phyloP scores from a whole-genome alignment of 345 rosid species.

The Triadica sebifera region DNA sequence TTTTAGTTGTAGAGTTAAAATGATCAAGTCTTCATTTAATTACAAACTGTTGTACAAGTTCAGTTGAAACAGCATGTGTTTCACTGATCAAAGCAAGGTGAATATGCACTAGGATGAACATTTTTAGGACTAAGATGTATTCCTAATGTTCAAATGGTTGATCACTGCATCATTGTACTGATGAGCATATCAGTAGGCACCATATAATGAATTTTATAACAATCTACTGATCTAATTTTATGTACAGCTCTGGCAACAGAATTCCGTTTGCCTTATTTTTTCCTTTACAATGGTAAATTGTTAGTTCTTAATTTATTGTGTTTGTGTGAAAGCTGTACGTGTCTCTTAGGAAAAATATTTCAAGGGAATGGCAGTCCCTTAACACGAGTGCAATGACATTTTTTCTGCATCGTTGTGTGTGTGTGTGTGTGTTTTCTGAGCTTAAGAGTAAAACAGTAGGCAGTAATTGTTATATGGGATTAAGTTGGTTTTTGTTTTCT shows the following conservation, averaged over 20 bases:
- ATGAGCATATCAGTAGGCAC: not conserved
- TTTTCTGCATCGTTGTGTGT: not conserved
- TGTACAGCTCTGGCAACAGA: not conserved
- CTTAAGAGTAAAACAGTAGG: not conserved
- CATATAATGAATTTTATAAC: not conserved
- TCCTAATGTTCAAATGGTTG: too few relatives aligned
- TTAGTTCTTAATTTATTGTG: not conserved
- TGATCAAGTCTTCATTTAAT: too few relatives aligned
- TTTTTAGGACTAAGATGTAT: too few relatives aligned
- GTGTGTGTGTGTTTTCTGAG: not conserved
- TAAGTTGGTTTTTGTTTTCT: slow-evolving; percentile 21
- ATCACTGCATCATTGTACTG: too few relatives aligned
- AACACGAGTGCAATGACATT: not conserved
- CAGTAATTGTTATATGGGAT: not conserved
- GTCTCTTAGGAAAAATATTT: not conserved
- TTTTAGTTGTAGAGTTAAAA: too few relatives aligned
- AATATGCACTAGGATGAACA: too few relatives aligned
- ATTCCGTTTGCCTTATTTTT: not conserved
- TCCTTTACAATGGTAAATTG: not conserved
- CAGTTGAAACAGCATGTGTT: too few relatives aligned
- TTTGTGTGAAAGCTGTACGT: not conserved
- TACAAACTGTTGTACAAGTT: too few relatives aligned
- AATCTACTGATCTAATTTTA: not conserved
- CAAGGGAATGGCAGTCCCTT: not conserved
- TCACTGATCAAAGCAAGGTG: too few relatives aligned